Percentiles rank a stretch among this genome's conserved stretches.
These are phyloP conservation scores for Hypoxylon sp. DNA, from an alignment of 2,329 filamentous ascomycete species.

Conservation along the genomic window DNA sequence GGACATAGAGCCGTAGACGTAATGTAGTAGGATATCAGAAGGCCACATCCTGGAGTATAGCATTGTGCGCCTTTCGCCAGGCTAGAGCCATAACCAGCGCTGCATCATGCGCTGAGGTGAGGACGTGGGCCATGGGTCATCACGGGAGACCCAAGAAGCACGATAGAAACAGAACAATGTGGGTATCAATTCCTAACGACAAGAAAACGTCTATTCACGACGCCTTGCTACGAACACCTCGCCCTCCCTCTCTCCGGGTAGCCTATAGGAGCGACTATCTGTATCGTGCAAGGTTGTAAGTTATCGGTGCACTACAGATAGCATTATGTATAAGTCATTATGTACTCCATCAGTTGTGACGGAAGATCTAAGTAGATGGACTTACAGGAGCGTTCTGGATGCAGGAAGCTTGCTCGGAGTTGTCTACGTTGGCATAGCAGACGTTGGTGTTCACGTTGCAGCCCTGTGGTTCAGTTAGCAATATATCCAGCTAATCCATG, in stretches of 20 bases:
- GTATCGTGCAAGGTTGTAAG: slow-evolving; percentile 16
- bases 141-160: not conserved
- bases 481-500: not conserved
- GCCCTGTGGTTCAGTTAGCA: slow-evolving; percentile 7
- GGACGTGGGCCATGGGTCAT: not conserved
- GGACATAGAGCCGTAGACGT: not conserved
- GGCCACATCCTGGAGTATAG: not conserved
- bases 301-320: slow-evolving; percentile 13
- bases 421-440: slow-evolving; percentile 26
- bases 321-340: slow-evolving; percentile 9
- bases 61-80: not conserved
- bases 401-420: slow-evolving; percentile 22
- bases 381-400: slow-evolving; percentile 13
- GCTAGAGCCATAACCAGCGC: not conserved
- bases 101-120: not conserved
- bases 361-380: not conserved
- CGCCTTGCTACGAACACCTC: slow-evolving; percentile 15
- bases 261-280: slow-evolving; percentile 21
- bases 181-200: slow-evolving; percentile 7
- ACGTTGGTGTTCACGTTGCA: slow-evolving; percentile 23
- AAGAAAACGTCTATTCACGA: not conserved
- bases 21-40: not conserved
- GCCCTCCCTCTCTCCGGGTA: slow-evolving; percentile 18
- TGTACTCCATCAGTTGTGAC: not conserved
- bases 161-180: not conserved